phyloP scores from a whole-genome alignment of 1,139 yeast species.

The Torulaspora globosa region DNA sequence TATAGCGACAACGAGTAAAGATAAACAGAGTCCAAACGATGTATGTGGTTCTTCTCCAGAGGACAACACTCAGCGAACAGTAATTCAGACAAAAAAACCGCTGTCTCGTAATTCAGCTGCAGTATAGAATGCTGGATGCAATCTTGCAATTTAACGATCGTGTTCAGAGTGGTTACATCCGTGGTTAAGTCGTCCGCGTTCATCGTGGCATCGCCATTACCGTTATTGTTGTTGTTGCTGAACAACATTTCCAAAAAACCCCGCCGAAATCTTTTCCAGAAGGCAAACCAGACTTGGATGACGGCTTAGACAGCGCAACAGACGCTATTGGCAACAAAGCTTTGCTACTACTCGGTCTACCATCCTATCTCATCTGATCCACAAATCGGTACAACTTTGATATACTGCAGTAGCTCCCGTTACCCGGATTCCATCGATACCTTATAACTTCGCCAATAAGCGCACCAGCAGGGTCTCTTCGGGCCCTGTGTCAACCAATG shows the following conservation, averaged over 20 bases:
- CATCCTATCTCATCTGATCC: conserved; percentile 3
- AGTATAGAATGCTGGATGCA: conserved; percentile 21
- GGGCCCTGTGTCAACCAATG: neutral
- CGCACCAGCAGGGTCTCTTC: neutral
- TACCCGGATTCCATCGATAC: neutral
- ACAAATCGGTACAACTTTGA: conserved; percentile 1
- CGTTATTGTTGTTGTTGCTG: conserved; percentile 9
- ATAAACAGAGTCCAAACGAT: conserved; percentile 28
- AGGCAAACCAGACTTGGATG: neutral
- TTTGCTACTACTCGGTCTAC: neutral
- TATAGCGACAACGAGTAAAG: conserved; percentile 30
- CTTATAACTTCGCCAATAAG: neutral
- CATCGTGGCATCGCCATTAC: conserved; percentile 4
- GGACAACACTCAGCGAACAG: conserved; percentile 28
- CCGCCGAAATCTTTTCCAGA: neutral
- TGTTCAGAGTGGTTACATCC: conserved; percentile 11
- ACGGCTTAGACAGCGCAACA: neutral
- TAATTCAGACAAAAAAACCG: conserved; percentile 33
- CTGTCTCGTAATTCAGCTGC: conserved; percentile 33
- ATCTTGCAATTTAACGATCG: conserved; percentile 15
- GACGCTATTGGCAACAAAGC: neutral
- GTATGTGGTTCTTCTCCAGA: conserved; percentile 19
- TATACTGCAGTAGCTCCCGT: too few relatives aligned
- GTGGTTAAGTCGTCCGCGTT: conserved; percentile 13
- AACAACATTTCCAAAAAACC: conserved; percentile 8